Conservation (phyloP, 768 basidiomycete species). For the Amanita molliuscula region DNA sequence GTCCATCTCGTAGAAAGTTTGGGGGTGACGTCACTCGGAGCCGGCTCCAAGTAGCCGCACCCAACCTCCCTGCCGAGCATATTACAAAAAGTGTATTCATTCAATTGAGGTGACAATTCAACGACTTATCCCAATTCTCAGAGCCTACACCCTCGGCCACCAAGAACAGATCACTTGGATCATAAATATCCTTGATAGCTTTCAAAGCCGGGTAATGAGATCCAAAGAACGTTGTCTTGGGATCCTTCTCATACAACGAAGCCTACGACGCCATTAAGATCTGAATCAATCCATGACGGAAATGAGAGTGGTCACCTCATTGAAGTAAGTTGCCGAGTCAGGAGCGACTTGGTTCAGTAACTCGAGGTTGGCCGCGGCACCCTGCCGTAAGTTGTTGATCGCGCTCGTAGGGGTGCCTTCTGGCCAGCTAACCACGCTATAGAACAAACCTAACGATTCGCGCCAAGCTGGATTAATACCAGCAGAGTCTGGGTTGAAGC, state of each 20-base stretch:
- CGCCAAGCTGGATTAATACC: not conserved
- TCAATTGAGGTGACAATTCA: not conserved
- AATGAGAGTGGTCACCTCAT: not conserved
- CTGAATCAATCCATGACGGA: not conserved
- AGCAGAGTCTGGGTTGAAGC: not conserved
- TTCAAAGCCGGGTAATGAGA: slow-evolving; percentile 28
- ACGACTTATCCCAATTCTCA: slow-evolving; percentile 33
- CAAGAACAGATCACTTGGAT: slow-evolving; percentile 34
- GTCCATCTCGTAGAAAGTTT: too few species aligned
- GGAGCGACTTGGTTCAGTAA: not conserved
- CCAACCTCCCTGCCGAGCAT: too few species aligned
- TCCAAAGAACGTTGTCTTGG: slow-evolving; percentile 34
- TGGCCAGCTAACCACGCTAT: not conserved
- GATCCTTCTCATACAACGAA: slow-evolving; percentile 30
- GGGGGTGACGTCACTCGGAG: too few species aligned
- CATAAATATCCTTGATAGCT: slow-evolving; percentile 33
- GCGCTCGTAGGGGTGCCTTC: not conserved
- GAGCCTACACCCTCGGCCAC: slow-evolving; percentile 38
- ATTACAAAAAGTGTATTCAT: too few species aligned
- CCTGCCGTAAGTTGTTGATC: not conserved
- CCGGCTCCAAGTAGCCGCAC: too few species aligned
- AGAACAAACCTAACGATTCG: not conserved
- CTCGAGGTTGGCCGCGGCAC: not conserved
- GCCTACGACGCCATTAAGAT: slow-evolving; percentile 20
- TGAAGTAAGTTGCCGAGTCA: not conserved